Conservation (phyloP, 768 basidiomycete species). For the Leucosporidium yakuticum region DNA sequence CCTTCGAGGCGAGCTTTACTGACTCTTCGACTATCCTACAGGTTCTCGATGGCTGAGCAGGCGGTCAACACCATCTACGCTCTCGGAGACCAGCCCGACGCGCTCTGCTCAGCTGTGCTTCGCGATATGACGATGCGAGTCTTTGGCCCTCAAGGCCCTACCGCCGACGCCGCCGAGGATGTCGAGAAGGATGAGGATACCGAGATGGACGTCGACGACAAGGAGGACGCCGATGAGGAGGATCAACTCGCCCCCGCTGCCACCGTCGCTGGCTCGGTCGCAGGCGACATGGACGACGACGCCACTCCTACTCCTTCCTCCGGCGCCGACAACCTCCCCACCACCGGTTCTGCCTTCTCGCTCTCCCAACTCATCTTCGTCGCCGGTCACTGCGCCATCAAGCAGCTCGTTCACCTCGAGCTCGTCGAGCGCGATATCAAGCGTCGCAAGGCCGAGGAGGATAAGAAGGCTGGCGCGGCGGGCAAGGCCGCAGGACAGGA, state of each 20-base stretch:
- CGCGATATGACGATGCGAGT: constrained; percentile 70
- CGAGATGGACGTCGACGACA: constrained; percentile 4
- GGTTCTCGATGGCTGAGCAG: constrained; percentile 91
- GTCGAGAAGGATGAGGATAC: background rate
- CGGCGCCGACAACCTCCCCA: constrained; percentile 26
- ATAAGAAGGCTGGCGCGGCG: constrained; percentile 57
- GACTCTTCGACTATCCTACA: constrained; percentile 14
- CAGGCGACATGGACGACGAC: constrained; percentile 47
- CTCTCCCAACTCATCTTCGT: constrained; percentile 90
- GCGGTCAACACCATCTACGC: constrained; percentile 93
- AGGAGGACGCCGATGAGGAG: constrained; percentile 21
- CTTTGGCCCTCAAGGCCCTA: constrained; percentile 48
- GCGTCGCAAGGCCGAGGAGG: constrained; percentile 83
- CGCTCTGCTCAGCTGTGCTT: constrained; percentile 70
- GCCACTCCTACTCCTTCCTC: constrained; percentile 36
- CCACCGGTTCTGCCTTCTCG: constrained; percentile 70
- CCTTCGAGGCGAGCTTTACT: background rate
- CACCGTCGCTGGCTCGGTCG: constrained; percentile 18
- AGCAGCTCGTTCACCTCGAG: constrained; percentile 94
- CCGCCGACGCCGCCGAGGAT: background rate
- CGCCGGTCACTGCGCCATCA: constrained; percentile 94
- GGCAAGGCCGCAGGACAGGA: constrained; percentile 56
- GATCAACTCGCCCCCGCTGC: constrained; percentile 1
- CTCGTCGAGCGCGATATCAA: constrained; percentile 95
- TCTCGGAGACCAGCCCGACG: constrained; percentile 86